phyloP scores from a whole-genome alignment of 2,329 filamentous ascomycete genomes.

The Alternaria dauci region DNA sequence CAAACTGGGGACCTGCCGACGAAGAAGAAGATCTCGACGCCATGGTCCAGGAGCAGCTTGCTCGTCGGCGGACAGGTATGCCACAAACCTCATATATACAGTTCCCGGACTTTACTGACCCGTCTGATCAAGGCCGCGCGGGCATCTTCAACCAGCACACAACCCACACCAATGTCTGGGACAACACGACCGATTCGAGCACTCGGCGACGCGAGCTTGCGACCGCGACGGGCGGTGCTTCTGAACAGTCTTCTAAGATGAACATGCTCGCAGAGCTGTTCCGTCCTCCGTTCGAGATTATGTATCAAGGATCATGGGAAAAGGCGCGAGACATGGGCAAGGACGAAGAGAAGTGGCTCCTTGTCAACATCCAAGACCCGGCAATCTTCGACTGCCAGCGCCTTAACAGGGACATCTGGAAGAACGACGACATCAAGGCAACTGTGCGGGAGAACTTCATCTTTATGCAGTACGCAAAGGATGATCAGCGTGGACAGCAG shows the following conservation, averaged over 20 bases:
- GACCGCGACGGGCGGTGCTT: constrained; percentile 70
- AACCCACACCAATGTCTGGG: constrained; percentile 65
- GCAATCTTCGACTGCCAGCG: constrained; percentile 94
- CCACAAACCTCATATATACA: constrained; percentile 19
- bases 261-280: constrained; percentile 89
- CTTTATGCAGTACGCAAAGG: constrained; percentile 92
- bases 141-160: constrained; percentile 76
- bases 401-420: constrained; percentile 96
- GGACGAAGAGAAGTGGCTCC: constrained; percentile 88
- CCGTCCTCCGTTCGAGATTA: constrained; percentile 89
- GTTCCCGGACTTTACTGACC: constrained; percentile 37
- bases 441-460: constrained; percentile 91
- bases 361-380: constrained; percentile 94
- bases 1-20: constrained; percentile 58
- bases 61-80: constrained; percentile 54
- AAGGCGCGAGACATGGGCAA: constrained; percentile 85
- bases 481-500: constrained; percentile 77
- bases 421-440: constrained; percentile 79
- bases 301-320: constrained; percentile 82
- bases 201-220: constrained; percentile 63
- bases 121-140: constrained; percentile 48
- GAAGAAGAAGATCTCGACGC: constrained; percentile 65
- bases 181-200: constrained; percentile 58
- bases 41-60: constrained; percentile 71
- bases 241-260: constrained; percentile 72